Conservation (phyloP, 257 asterid species). For the Verbena officinalis region DNA sequence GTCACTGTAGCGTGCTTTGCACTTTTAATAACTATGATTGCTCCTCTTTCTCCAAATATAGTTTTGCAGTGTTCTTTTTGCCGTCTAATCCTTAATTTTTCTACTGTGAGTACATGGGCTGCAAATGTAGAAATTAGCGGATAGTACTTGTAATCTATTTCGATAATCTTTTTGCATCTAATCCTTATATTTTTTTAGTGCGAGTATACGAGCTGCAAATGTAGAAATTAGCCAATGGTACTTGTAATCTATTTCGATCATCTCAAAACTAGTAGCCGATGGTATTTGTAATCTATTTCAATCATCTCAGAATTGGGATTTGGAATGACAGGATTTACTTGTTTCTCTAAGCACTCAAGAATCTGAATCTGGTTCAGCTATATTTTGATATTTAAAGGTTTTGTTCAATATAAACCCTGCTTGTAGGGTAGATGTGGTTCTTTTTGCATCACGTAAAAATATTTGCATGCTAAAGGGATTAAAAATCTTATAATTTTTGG, state of each 20-base stretch:
- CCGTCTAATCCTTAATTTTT: too few relatives aligned
- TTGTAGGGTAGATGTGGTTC: neutral
- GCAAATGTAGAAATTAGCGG: neutral
- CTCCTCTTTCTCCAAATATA: neutral
- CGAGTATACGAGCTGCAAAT: neutral
- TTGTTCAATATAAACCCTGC: neutral
- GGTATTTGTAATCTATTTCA: neutral
- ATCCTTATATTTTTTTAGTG: too few relatives aligned
- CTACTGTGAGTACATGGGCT: neutral
- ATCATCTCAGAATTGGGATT: neutral
- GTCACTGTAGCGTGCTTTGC: too few relatives aligned
- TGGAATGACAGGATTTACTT: neutral
- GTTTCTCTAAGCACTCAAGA: neutral
- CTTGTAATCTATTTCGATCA: neutral
- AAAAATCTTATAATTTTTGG: neutral
- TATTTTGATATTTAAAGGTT: neutral
- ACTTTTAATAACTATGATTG: too few relatives aligned
- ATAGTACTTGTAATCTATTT: neutral
- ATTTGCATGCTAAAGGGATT: neutral
- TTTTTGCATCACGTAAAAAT: neutral
- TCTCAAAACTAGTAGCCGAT: neutral
- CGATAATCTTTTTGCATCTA: too few relatives aligned
- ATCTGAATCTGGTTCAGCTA: neutral
- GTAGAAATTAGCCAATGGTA: neutral
- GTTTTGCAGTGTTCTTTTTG: neutral